Evolutionary conservation across 164 flowering plant species (phyloP), one percentile per base, ranked within the genome.

Genomic region (Saururus chinensis): DNA sequence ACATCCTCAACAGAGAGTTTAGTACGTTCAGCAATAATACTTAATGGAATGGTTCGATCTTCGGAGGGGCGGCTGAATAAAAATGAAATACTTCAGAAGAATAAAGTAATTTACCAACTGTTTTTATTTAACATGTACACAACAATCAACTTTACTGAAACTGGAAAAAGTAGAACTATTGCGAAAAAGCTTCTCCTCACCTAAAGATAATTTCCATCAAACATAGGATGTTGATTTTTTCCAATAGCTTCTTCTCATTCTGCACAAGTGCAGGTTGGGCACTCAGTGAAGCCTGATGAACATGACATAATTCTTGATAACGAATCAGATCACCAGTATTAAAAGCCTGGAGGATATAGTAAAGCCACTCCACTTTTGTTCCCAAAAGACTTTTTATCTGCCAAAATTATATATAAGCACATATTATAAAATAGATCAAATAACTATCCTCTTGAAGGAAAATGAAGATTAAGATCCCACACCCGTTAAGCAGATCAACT

Each of bases 171-270:
- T 16, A 22, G 8, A 41, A 60, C 23, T 23, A 22, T n/a, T 6
- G 17, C 8, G 8, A 1, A 22, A 30, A 9, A 23, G 13, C 7
- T 17, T 41, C 19, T 7, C 9, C 51, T 51, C 48, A 85, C 99
- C 95, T 90, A 77, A 88, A 93, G 62, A 93, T 93, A 48, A 90
- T 93, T 70, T 93, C 99, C 96, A 90, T 90, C 74, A 93, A 72
- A 79, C 97, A 93, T 42, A 90, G 95, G 70, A 93, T 87, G 76
- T 85, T 85, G 23, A 93, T 87, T 73, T 90, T 93, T 59, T 93
- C 97, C 59, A 87, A 63, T 23, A 93, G 84, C 75, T 90, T 93
- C 65, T 80, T 80, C 77, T 90, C 91, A 70, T 93, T 88, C 65
- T 83, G 77, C 53, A 90, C 87, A 62, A 93, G 73, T 51, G 93